phyloP scores from a whole-genome alignment of 768 basidiomycete species.

The Lactarius vividus region DNA sequence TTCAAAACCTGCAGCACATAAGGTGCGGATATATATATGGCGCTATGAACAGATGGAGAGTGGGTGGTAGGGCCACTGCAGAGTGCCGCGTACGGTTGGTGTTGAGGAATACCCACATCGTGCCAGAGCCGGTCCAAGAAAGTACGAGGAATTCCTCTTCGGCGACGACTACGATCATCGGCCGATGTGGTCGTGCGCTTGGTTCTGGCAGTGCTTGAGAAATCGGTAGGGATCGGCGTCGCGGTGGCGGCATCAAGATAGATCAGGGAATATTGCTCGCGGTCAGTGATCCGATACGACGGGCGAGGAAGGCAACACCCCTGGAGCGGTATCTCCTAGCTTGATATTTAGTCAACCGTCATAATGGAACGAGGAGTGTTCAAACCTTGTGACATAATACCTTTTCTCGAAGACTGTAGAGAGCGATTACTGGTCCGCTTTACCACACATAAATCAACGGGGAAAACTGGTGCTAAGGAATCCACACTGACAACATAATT shows the following conservation, averaged over 20 bases:
- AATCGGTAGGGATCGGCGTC: conserved; percentile 72
- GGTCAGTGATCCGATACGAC: conserved; percentile 72
- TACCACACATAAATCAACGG: conserved; percentile 70
- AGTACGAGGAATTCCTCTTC: conserved; percentile 82
- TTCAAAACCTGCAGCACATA: conserved; percentile 58
- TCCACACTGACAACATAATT: no score
- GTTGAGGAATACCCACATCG: conserved; percentile 84
- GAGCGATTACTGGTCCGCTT: conserved; percentile 61
- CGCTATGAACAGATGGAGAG: conserved; percentile 63
- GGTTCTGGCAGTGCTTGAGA: conserved; percentile 56
- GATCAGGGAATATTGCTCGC: conserved; percentile 70
- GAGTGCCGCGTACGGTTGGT: conserved; percentile 80
- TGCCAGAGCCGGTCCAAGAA: conserved; percentile 77
- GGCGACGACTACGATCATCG: conserved; percentile 71
- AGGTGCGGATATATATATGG: neutral
- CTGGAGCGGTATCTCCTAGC: conserved; percentile 70
- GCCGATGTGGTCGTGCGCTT: conserved; percentile 45
- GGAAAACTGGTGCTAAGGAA: conserved; percentile 40
- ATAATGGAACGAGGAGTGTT: conserved; percentile 14
- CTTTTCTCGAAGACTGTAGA: conserved; percentile 65
- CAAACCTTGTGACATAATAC: conserved; percentile 60
- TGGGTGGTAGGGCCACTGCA: conserved; percentile 83
- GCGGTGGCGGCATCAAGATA: conserved; percentile 71
- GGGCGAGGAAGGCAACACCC: conserved; percentile 55
- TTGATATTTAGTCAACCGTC: conserved; percentile 5